These are phyloP conservation scores for Arxiozyma telluris DNA, from an alignment of 1,139 yeast genomes.

Conservation along the genomic window DNA sequence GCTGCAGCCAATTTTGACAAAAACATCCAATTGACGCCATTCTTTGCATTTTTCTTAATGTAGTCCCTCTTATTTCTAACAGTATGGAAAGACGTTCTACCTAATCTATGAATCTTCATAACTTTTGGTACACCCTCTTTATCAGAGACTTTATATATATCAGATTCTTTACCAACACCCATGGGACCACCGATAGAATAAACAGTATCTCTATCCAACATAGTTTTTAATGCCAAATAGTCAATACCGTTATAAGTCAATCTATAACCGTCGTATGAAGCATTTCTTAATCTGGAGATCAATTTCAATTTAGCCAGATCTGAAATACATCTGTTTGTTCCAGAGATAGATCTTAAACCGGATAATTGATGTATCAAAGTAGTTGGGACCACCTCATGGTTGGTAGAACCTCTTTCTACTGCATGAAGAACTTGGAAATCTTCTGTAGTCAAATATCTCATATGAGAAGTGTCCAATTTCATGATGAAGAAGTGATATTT, in stretches of 20 bases:
- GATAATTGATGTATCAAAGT: conserved; percentile 71
- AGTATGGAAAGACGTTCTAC: conserved; percentile 85
- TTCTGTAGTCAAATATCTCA: conserved; percentile 85
- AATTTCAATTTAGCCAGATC: conserved; percentile 82
- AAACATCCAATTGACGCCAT: conserved; percentile 77
- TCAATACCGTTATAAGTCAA: conserved; percentile 86
- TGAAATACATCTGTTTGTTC: conserved; percentile 68
- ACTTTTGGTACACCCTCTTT: conserved; percentile 57
- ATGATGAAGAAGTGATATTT: conserved; percentile 32
- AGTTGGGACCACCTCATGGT: conserved; percentile 93
- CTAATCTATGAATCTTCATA: conserved; percentile 82
- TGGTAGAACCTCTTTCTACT: conserved; percentile 81
- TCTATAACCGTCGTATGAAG: conserved; percentile 85
- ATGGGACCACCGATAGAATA: conserved; percentile 79
- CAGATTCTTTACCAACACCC: conserved; percentile 97
- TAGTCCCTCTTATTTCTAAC: conserved; percentile 93
- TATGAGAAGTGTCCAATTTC: conserved; percentile 88
- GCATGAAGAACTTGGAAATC: conserved; percentile 88
- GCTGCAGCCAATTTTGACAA: conserved; percentile 83
- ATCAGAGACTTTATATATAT: conserved; percentile 81
- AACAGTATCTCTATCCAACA: conserved; percentile 63
- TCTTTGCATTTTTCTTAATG: conserved; percentile 50
- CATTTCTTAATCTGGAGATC: conserved; percentile 71
- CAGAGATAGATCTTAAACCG: conserved; percentile 65
- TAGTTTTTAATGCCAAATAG: conserved; percentile 76